A percentile compares a stretch with the other conserved stretches of the same genome.
These are phyloP conservation scores for Xerocomus brunneocitrinus DNA, from an alignment of 768 basidiomycete genomes.

Conservation along the genomic window DNA sequence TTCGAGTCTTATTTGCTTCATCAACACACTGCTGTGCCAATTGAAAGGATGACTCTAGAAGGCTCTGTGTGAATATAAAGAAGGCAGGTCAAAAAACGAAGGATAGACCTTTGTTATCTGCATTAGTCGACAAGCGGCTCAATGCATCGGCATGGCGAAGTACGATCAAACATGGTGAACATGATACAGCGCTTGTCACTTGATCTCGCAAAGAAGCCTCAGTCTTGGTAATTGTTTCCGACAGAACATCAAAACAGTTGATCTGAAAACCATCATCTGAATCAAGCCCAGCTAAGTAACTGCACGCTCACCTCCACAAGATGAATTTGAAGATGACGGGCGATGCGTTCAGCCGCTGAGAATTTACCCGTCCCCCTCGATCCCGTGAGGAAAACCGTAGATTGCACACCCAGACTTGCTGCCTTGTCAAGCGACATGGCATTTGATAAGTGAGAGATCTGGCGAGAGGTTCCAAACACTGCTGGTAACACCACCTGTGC, in stretches of 20 bases:
- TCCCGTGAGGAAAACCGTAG: constrained; percentile 77
- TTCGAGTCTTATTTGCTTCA: constrained; percentile 52
- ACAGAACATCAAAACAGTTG: constrained; percentile 79
- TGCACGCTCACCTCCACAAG: constrained; percentile 57
- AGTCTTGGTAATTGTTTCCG: constrained; percentile 72
- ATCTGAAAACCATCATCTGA: constrained; percentile 44
- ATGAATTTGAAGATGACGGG: constrained; percentile 68
- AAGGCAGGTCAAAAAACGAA: background rate
- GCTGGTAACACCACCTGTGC: background rate
- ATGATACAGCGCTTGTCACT: constrained; percentile 71
- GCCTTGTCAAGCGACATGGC: constrained; percentile 57
- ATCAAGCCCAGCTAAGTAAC: background rate
- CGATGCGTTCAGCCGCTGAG: constrained; percentile 52
- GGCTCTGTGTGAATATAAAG: background rate
- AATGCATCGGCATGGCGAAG: constrained; percentile 81
- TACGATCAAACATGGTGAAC: constrained; percentile 82
- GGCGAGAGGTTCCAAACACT: constrained; percentile 36
- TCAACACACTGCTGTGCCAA: constrained; percentile 61
- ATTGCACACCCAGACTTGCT: constrained; percentile 54
- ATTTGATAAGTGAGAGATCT: constrained; percentile 52
- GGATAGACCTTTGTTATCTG: constrained; percentile 48
- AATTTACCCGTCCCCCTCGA: constrained; percentile 79
- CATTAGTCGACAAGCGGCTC: constrained; percentile 53
- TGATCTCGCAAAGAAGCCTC: constrained; percentile 67
- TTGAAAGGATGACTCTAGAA: constrained; percentile 51